Evolutionary conservation across 768 basidiomycete species (phyloP).

Genomic region (Tulasnella sp.): DNA sequence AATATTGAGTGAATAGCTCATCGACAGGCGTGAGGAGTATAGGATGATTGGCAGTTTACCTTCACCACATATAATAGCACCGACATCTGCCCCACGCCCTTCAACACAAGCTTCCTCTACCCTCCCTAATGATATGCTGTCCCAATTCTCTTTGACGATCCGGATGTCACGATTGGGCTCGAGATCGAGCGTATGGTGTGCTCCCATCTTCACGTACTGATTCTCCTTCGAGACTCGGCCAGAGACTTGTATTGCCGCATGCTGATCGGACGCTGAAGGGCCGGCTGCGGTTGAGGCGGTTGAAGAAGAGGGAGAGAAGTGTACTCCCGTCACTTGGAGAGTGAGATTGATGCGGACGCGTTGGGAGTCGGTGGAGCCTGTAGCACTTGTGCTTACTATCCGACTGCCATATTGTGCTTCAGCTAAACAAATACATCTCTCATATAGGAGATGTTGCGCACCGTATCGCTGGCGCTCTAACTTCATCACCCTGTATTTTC

Average conservation of each 20-base stretch:
- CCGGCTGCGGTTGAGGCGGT: slow-evolving; percentile 20
- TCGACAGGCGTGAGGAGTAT: not conserved
- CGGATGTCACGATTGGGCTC: slow-evolving; percentile 85
- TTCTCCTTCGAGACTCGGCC: slow-evolving; percentile 84
- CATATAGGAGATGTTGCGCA: slow-evolving; percentile 26
- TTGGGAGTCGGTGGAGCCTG: slow-evolving; percentile 89
- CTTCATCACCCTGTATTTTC: slow-evolving; percentile 50
- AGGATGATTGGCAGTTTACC: slow-evolving; percentile 31
- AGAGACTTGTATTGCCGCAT: slow-evolving; percentile 61
- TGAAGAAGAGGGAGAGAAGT: slow-evolving; percentile 62
- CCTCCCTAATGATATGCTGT: slow-evolving; percentile 71
- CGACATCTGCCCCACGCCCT: slow-evolving; percentile 93
- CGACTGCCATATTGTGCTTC: slow-evolving; percentile 29
- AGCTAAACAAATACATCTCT: not conserved
- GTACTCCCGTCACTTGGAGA: slow-evolving; percentile 63
- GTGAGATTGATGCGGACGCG: slow-evolving; percentile 80
- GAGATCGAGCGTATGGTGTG: slow-evolving; percentile 89
- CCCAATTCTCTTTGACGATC: slow-evolving; percentile 87
- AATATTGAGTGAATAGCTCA: not conserved
- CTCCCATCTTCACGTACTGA: slow-evolving; percentile 79
- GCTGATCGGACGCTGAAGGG: slow-evolving; percentile 28
- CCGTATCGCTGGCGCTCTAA: slow-evolving; percentile 80
- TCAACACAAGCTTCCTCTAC: slow-evolving; percentile 83
- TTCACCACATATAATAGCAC: slow-evolving; percentile 92
- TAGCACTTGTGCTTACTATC: slow-evolving; percentile 82